Evolutionary conservation across 2,329 filamentous ascomycete species (phyloP).

Genomic region (Ophiostoma angusticollis): DNA sequence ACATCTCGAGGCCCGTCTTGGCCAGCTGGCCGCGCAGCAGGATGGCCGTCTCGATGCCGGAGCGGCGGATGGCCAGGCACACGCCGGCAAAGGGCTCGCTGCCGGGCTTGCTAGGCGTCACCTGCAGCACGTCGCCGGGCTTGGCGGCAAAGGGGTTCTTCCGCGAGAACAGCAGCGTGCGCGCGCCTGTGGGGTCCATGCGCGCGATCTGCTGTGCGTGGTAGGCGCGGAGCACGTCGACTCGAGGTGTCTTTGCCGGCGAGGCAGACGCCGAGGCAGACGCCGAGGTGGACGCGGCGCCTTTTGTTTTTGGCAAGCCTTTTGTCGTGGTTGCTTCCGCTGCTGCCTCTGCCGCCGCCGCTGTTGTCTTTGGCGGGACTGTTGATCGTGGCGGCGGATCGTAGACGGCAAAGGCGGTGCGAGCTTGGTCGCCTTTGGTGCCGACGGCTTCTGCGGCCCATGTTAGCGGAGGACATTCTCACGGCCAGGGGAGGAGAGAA

Average conservation of each 20-base stretch:
- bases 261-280: slow-evolving; percentile 7
- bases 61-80: slow-evolving; percentile 71
- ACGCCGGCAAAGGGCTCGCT: slow-evolving; percentile 86
- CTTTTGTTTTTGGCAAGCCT: slow-evolving; percentile 7
- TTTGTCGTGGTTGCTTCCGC: slow-evolving; percentile 3
- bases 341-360: slow-evolving; percentile 1
- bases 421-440: slow-evolving; percentile 15
- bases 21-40: slow-evolving; percentile 77
- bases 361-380: slow-evolving; percentile 5
- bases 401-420: slow-evolving; percentile 39
- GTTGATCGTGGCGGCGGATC: slow-evolving; percentile 4
- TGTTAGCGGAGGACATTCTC: not conserved
- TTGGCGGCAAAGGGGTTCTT: slow-evolving; percentile 66
- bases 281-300: slow-evolving; percentile 8
- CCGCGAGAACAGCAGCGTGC: slow-evolving; percentile 67
- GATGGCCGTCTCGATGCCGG: slow-evolving; percentile 82
- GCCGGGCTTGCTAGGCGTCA: slow-evolving; percentile 64
- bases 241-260: slow-evolving; percentile 9
- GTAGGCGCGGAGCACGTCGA: slow-evolving; percentile 53
- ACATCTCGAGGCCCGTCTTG: slow-evolving; percentile 87
- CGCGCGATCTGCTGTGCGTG: slow-evolving; percentile 54
- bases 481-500: not conserved
- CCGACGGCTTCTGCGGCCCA: slow-evolving; percentile 8
- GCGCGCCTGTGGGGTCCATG: slow-evolving; percentile 76
- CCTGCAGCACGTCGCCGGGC: slow-evolving; percentile 81